phyloP scores from a whole-genome alignment of 2,329 filamentous ascomycete species.

The Botrytis paeoniae region DNA sequence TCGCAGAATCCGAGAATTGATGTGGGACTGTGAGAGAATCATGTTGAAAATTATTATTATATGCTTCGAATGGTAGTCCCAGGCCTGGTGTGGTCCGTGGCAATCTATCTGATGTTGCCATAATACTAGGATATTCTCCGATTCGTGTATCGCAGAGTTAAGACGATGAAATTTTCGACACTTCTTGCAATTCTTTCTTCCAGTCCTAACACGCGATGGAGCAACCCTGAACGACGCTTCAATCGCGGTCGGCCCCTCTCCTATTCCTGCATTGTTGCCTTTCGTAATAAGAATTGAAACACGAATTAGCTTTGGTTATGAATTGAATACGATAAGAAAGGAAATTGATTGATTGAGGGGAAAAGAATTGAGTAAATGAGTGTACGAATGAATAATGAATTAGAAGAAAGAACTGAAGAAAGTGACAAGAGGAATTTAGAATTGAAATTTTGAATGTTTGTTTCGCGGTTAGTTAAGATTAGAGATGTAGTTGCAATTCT shows the following conservation, averaged over 20 bases:
- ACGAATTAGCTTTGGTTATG: not conserved
- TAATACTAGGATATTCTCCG: conserved; percentile 16
- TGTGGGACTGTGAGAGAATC: conserved; percentile 22
- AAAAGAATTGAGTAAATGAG: conserved; percentile 5
- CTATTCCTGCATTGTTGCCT: conserved; percentile 5
- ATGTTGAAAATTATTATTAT: conserved; percentile 31
- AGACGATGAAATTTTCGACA: not conserved
- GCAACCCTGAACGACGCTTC: conserved; percentile 17
- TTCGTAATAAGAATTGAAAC: not conserved
- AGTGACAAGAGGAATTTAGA: not conserved
- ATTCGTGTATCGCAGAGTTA: conserved; percentile 6
- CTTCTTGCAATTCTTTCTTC: conserved; percentile 2
- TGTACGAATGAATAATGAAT: not conserved
- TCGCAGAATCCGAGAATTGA: conserved; percentile 28
- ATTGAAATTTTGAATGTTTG: conserved; percentile 4
- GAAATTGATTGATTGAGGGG: not conserved
- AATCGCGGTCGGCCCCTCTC: conserved; percentile 16
- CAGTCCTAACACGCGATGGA: conserved; percentile 17
- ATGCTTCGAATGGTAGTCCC: conserved; percentile 28
- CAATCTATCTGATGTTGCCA: conserved; percentile 24
- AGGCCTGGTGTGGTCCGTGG: conserved; percentile 23
- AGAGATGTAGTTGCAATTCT: not conserved
- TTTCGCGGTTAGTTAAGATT: not conserved
- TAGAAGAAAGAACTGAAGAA: not conserved
- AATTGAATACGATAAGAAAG: not conserved